Evolutionary conservation across 2,329 filamentous ascomycete genomes (phyloP), one percentile per base, ranked within the genome.

Genomic region (Epichloe typhina): DNA sequence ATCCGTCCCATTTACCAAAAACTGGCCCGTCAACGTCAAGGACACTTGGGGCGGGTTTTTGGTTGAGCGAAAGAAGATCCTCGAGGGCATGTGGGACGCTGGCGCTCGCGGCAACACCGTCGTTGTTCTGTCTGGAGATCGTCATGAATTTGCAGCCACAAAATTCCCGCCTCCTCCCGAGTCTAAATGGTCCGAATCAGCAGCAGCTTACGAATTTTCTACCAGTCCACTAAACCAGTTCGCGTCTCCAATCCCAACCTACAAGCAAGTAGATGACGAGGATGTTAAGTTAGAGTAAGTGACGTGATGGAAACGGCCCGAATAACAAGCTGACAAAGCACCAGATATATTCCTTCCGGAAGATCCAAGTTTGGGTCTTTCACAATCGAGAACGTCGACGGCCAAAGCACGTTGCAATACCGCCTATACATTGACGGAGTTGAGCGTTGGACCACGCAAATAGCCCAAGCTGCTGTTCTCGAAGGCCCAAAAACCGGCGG

Each of bases 11-110:
- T 95, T 98, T 64, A 97, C 93, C 6, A 95, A 95, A 70, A 98
- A 98, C 66, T 98, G 93, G 91, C 84, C 82, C 23, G 80, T 95
- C 56, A 91, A 93, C 56, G 82, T 81, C 2, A 75, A 83, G 54
- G 93, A 98, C 63, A 97, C 93, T 0, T 98, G 93, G 93, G 88
- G 88, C 45, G 91, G 91, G 0, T 96, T 95, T 66, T 74, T 96
- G 2, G 70, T 75, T 46, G 93, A 98, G 71, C 83, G 93, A 15
- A 79, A 76, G 50, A 74, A 73, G 50, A 78, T 97, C 26, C 81
- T 98, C 13, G 85, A 95, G 64, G 86, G 88, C 2, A 95, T 96
- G 79, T 97, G 93, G 89, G 83, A 86, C 54, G 83, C 86, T 0
- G 83, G 87, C n/a, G 71, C 79, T 1, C 78, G 80, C 5, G 86